Conservation (phyloP, 768 basidiomycete genomes). For the Pilatotrama ljubarskyi region DNA sequence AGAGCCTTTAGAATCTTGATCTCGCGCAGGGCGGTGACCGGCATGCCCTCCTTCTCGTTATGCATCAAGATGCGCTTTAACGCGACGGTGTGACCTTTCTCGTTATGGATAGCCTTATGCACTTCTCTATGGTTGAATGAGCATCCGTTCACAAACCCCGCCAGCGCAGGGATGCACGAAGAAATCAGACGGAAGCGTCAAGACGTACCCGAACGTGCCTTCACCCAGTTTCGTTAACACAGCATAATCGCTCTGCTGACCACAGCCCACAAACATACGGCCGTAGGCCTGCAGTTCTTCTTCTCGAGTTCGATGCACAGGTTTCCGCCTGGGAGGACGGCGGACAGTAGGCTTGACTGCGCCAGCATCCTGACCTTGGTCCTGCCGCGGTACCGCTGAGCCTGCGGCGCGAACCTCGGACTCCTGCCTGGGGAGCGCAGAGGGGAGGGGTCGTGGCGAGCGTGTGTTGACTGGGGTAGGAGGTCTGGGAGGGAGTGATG, state of each 20-base stretch:
- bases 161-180: background rate
- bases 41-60: conserved; percentile 96
- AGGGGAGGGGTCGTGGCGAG: conserved; percentile 37
- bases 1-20: conserved; percentile 95
- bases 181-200: background rate
- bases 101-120: conserved; percentile 77
- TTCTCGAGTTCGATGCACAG: conserved; percentile 53
- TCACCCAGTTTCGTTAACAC: conserved; percentile 89
- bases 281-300: conserved; percentile 73
- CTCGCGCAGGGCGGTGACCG: conserved; percentile 93
- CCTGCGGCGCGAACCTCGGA: conserved; percentile 3
- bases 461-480: conserved; percentile 49
- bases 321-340: conserved; percentile 38
- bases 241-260: conserved; percentile 73
- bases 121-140: conserved; percentile 63
- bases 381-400: background rate
- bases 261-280: conserved; percentile 66
- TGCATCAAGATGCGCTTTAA: conserved; percentile 96
- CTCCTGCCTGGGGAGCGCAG: conserved; percentile 9
- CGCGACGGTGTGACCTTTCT: conserved; percentile 68
- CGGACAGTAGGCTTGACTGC: conserved; percentile 22
- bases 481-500: conserved; percentile 40
- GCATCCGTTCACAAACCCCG: conserved; percentile 1
- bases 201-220: conserved; percentile 92
- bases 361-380: background rate